Conservation (phyloP, 139 green algal species). For the Chlamydomonas urium region DNA sequence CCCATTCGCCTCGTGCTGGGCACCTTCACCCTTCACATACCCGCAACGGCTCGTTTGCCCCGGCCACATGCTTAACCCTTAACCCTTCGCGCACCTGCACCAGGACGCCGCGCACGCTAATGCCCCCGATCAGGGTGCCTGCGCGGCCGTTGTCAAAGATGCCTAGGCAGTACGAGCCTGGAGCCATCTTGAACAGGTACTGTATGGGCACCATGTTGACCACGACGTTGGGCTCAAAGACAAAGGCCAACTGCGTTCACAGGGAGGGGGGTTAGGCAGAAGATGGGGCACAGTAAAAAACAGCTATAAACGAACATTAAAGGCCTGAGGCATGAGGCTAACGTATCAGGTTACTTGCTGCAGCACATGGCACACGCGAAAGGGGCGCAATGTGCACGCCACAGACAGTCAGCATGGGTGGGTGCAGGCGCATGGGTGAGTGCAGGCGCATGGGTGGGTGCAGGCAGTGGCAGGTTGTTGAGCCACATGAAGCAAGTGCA, state of each 20-base stretch:
- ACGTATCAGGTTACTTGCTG: neutral
- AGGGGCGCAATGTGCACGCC: neutral
- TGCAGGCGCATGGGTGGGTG: too few relatives aligned
- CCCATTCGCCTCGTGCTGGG: neutral
- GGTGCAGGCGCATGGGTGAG: too few relatives aligned
- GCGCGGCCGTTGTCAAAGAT: constrained; percentile 80
- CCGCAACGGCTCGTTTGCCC: neutral
- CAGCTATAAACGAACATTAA: too few relatives aligned
- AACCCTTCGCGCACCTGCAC: constrained; percentile 25
- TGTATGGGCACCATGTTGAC: constrained; percentile 10
- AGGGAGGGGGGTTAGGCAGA: too few relatives aligned
- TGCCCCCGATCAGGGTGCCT: constrained; percentile 83
- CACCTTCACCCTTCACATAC: neutral
- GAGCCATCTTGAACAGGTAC: constrained; percentile 10
- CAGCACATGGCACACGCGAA: neutral
- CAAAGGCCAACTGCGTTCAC: neutral
- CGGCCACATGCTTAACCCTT: neutral
- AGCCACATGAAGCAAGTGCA: too few relatives aligned
- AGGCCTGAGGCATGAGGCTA: too few relatives aligned
- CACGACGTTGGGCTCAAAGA: neutral
- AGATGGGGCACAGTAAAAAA: too few relatives aligned
- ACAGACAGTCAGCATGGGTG: neutral
- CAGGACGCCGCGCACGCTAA: constrained; percentile 75
- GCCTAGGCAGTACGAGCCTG: constrained; percentile 78
- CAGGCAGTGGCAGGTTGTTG: too few relatives aligned